Base-by-base conservation (phyloP, 805 yeast species). In the Metschnikowia lunata region DNA sequence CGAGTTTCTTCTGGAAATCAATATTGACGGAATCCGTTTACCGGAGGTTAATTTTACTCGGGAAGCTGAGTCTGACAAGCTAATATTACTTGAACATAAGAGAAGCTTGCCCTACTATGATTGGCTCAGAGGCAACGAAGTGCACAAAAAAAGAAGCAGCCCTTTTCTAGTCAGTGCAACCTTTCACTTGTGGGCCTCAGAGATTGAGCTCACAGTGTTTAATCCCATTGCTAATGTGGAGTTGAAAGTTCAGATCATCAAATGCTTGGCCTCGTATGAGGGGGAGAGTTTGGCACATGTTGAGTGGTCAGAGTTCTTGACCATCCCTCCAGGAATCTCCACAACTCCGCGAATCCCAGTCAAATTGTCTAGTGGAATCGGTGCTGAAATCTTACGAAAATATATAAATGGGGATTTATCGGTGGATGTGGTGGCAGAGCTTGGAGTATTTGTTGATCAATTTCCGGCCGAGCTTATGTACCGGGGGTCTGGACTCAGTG, bases 221-320 rank as follows among this genome's bases (percentile, higher is more conserved):
- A 81, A 81, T 51, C 87, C 87, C 1, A 52, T 81, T 1, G 43
- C 49, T 5, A 79, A 81, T 52, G 57, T 67, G n/a, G 74, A 68
- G 12, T 59, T 76, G 0, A 52, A 60, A n/a, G 59, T 77, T 11
- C 62, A 61, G 8, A 60, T 81, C 14, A 46, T 64, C 14, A 67
- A 67, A 32, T 83, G 78, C 1, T 67, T 65, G 40, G 85, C 84
- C 0, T 62, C 64, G 1, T 71, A 72, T 48, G 69, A 76, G 36
- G 80, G 70, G 4, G 62, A 67, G 5, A 59, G 65, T 2, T 56
- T 80, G 38, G 85, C 82, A 1, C 67, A 66, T 42, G 56, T 79
- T 29, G 62, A 65, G 23, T 59, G 61, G 7, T 67, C 67, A n/a
- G 72, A 72, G 45, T 37, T 55, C n/a, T 43, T 80, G 34, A 50